Evolutionary conservation across 2,329 filamentous ascomycete species (phyloP), one percentile per base, ranked within the genome.

Genomic region (Fusarium bulbicola): DNA sequence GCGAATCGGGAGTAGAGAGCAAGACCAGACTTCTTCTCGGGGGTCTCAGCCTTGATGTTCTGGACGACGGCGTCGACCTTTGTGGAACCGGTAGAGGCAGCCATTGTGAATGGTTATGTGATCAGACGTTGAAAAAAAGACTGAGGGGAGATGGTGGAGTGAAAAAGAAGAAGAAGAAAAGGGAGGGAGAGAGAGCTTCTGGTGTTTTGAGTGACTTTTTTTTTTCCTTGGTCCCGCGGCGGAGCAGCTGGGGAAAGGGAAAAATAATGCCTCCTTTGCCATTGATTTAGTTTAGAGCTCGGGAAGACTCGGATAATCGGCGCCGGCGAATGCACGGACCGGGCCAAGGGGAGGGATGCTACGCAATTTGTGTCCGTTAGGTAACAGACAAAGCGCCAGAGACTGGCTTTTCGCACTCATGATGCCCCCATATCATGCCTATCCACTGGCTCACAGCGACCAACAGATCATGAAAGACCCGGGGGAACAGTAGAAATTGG

Each of bases 1-100:
- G 96, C 95, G 88, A 98, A 98, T 86, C 94, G 91, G 80, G 94
- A 93, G 92, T 98, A 98, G 80, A 99, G 93, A 69, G 84, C 87
- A 77, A 95, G 9, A 76, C 86, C 86, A 74, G 81, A 82, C 72
- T 84, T 83, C 82, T 85, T 82, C 73, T 80, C 72, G 65, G 84
- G 82, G 73, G 84, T 81, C 68, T 78, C 78, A 76, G 81, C 81
- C 77, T 82, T 82, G 76, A 81, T 79, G 74, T 80, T 81, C 80
- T 84, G 80, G 79, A 84, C 81, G 77, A 84, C 79, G 77, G 83
- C 82, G 65, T 85, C 82, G 81, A 85, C 80, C 82, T 85, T 84
- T 79, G 81, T 75, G 79, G 82, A 83, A 79, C 79, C 80, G 74
- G 82, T 83, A 66, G 80, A 79, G 71, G 78, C 75, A 75, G 85